Percentiles rank a stretch among this genome's conserved stretches.
These are phyloP conservation scores for Eucalyptus tenuipes DNA, from an alignment of 345 rosid genomes.

Conservation along the genomic window DNA sequence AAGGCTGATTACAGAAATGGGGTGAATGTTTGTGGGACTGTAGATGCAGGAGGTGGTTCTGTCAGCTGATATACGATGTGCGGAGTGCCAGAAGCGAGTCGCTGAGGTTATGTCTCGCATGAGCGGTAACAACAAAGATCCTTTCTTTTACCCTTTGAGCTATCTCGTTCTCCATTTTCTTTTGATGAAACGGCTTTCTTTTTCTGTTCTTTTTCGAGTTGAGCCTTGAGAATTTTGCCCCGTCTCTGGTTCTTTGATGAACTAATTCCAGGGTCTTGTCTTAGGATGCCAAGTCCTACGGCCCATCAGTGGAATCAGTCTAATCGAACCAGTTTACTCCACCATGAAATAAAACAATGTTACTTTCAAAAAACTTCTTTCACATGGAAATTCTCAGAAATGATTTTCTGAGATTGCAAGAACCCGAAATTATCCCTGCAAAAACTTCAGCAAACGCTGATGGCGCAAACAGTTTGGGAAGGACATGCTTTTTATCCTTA, in stretches of 20 bases:
- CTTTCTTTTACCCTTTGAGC: not conserved
- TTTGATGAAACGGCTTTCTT: not conserved
- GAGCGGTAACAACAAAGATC: conserved; percentile 34
- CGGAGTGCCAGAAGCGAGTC: conserved; percentile 58
- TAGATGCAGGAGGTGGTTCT: conserved; percentile 86
- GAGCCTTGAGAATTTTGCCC: not conserved
- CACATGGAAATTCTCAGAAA: not conserved
- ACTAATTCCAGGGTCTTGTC: not conserved
- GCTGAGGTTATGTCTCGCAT: conserved; percentile 68
- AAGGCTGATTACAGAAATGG: not conserved
- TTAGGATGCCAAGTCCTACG: not conserved
- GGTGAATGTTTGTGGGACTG: not conserved
- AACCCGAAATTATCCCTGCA: not conserved
- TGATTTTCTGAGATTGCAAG: not conserved
- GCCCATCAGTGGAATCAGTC: not conserved
- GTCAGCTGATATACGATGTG: conserved; percentile 67
- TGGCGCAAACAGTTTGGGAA: not conserved
- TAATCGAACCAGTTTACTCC: not conserved
- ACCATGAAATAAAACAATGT: not conserved
- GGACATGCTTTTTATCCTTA: not conserved
- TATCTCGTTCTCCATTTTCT: not conserved
- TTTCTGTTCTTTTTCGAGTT: not conserved
- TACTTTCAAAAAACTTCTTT: not conserved
- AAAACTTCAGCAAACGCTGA: not conserved
- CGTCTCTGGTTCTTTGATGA: not conserved